Conservation (phyloP, 148 eudicot genomes). For the Diospyros lotus region DNA sequence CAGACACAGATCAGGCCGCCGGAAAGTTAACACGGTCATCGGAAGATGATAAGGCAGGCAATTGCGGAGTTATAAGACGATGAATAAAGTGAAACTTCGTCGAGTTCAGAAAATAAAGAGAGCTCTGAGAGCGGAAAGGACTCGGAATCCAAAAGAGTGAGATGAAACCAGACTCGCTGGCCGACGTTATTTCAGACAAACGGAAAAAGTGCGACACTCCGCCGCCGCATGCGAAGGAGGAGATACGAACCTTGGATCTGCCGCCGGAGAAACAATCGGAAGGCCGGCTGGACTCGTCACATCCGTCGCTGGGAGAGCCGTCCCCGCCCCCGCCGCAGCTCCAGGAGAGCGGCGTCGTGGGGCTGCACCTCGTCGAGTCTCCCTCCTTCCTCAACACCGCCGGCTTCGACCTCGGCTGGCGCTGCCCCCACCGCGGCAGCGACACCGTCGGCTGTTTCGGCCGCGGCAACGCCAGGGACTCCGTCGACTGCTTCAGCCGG, state of each 20-base stretch:
- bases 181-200: neutral
- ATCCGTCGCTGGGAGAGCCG: conserved; percentile 31
- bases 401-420: conserved; percentile 20
- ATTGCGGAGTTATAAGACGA: too few relatives aligned
- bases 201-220: neutral
- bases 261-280: conserved; percentile 22
- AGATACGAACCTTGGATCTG: conserved; percentile 37
- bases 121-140: neutral
- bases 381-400: neutral
- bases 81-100: neutral
- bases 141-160: neutral
- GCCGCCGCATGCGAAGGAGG: neutral
- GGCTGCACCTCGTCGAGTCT: conserved; percentile 30
- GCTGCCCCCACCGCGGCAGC: conserved; percentile 26
- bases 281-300: too few relatives aligned
- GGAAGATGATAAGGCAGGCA: neutral
- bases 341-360: conserved; percentile 51
- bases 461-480: neutral
- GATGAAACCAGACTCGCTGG: neutral
- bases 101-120: neutral
- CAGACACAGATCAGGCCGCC: neutral
- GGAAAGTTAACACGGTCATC: neutral
- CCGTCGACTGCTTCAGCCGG: conserved; percentile 22
- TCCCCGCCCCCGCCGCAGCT: conserved; percentile 13
- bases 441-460: neutral